Conservation (phyloP, 805 yeast species). For the Tetrapisispora fleetii region DNA sequence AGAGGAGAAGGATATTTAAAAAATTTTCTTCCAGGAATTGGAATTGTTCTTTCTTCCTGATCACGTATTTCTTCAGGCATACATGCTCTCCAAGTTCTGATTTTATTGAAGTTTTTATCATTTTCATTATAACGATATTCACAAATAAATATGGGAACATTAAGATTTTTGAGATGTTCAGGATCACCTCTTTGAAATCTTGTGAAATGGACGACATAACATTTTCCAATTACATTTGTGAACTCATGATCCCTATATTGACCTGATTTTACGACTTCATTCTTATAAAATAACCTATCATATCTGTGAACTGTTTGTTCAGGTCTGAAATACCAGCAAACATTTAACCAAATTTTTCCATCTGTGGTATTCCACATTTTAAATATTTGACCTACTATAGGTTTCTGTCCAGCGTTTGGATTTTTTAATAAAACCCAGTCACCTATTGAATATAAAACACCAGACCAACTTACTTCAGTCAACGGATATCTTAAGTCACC, state of each 20-base stretch:
- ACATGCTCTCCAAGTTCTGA: conserved; percentile 98
- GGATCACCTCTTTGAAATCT: conserved; percentile 94
- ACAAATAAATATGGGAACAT: conserved; percentile 79
- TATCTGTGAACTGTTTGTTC: conserved; percentile 94
- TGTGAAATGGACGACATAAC: conserved; percentile 90
- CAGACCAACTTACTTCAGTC: conserved; percentile 61
- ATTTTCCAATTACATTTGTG: conserved; percentile 81
- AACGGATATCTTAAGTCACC: conserved; percentile 65
- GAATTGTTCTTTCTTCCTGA: conserved; percentile 66
- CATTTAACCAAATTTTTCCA: conserved; percentile 79
- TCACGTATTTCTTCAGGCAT: conserved; percentile 92
- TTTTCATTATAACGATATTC: conserved; percentile 89
- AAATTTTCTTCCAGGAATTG: conserved; percentile 56
- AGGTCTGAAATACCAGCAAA: conserved; percentile 96
- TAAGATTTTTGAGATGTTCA: conserved; percentile 51
- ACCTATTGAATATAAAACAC: conserved; percentile 72
- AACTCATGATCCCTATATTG: conserved; percentile 91
- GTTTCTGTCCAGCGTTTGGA: conserved; percentile 79
- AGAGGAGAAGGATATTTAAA: conserved; percentile 78
- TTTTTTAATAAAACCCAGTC: conserved; percentile 92
- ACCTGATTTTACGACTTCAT: conserved; percentile 94
- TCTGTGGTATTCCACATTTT: conserved; percentile 76
- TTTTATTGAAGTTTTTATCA: conserved; percentile 84
- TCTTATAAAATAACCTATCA: conserved; percentile 81
- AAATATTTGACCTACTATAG: conserved; percentile 89